These are phyloP conservation scores for Forsythia suspensa DNA, from an alignment of 257 asterid genomes.

Conservation along the genomic window DNA sequence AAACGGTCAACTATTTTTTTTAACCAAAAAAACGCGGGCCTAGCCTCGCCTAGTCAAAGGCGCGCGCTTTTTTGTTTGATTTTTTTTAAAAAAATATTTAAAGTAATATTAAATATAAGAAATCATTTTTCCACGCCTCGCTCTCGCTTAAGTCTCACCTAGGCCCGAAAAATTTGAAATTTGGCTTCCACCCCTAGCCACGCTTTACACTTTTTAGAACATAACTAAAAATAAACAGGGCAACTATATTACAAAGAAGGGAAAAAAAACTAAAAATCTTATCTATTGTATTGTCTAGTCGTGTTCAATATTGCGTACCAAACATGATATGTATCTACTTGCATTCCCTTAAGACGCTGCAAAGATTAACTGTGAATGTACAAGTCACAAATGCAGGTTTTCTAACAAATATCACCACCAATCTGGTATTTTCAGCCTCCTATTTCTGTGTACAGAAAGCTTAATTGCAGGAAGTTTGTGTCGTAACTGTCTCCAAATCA, in stretches of 20 bases:
- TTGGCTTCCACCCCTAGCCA: no score
- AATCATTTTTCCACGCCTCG: no score
- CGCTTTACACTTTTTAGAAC: no score
- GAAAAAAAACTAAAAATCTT: neutral
- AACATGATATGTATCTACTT: neutral
- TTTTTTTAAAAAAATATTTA: no score
- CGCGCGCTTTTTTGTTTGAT: no score
- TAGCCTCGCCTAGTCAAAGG: no score
- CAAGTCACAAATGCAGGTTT: conserved; percentile 22
- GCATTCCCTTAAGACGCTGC: neutral
- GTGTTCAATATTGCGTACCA: neutral
- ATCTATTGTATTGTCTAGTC: neutral
- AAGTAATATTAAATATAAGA: no score
- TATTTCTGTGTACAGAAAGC: conserved; percentile 72
- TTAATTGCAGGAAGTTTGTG: conserved; percentile 63
- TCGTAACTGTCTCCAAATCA: conserved; percentile 91
- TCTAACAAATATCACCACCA: conserved; percentile 68
- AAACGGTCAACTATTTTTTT: no score
- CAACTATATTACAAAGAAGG: neutral
- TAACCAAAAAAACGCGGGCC: no score
- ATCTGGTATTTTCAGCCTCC: conserved; percentile 84
- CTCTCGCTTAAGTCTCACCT: no score
- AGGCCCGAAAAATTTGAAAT: no score
- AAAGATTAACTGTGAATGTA: conserved; percentile 29
- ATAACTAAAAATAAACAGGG: no score